Evolutionary conservation across 2,329 filamentous ascomycete species (phyloP), one percentile per base, ranked within the genome.

Genomic region (Aquanectria penicillioides): DNA sequence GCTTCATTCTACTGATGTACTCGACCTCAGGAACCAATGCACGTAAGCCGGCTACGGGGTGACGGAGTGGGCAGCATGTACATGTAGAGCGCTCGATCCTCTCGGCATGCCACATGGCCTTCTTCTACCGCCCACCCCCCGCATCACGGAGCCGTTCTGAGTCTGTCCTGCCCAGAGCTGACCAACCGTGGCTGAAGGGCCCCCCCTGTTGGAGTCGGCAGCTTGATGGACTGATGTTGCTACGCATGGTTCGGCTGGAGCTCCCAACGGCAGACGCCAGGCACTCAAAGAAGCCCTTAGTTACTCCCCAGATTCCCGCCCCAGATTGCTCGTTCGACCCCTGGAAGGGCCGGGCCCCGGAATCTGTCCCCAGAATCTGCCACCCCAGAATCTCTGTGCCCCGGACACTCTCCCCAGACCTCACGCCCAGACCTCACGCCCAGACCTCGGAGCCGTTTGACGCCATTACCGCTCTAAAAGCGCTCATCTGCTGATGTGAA

Each of bases 81-180:
- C 38, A 57, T 28, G 20, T 34, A 34, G 48, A 6, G 36, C 18
- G 26, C 15, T 25, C 12, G 25, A 31, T 25, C 28, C 47, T 23
- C 29, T 51, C 47, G 48, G 48, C 36, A n/a, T 56, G 53, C 53
- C 53, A 56, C 53, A 56, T 56, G 53, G 53, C 37, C 36, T 23
- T 25, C 44, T 38, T 43, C 13, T 31, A 33, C 47, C 46, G n/a
- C 46, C 26, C 54, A 51, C 54, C 31, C 53, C 46, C 33, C 38
- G 46, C 34, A 40, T 46, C 33, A 20, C 54, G 54, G 54, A 57
- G 31, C 54, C 54, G 54, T 38, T 25, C 29, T 51, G 31, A 11
- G 18, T 43, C 38, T 38, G 47, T 50, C 20, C 26, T 13, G 22
- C 37, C 37, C 46, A 23, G 28, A 18, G 47, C 25, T 46, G 38